Evolutionary conservation across 305 asterid genomes (phyloP).

Genomic region (Fraxinus platypoda): DNA sequence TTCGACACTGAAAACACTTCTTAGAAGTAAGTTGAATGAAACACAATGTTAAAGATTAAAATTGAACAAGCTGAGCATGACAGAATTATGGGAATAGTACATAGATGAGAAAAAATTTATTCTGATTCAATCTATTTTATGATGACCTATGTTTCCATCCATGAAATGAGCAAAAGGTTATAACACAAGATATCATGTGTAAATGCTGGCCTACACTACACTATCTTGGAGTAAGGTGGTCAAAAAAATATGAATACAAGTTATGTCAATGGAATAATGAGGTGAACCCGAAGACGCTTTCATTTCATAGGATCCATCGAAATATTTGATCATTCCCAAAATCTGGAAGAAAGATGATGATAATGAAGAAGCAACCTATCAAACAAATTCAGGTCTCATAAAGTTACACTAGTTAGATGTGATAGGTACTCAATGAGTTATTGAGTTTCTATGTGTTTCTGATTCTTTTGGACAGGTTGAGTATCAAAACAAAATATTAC

Average conservation of each 20-base stretch:
- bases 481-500: conserved; percentile 6
- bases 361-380: not conserved
- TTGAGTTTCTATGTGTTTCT: too few species aligned
- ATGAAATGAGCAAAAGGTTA: not conserved
- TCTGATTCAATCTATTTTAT: not conserved
- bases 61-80: not conserved
- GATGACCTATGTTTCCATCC: not conserved
- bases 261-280: not conserved
- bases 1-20: not conserved
- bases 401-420: not conserved
- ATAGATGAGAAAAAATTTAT: not conserved
- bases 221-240: not conserved
- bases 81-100: not conserved
- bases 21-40: not conserved
- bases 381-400: not conserved
- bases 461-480: not conserved
- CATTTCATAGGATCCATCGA: not conserved
- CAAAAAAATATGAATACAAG: not conserved
- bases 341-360: not conserved
- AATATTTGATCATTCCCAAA: not conserved
- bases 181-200: not conserved
- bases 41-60: not conserved
- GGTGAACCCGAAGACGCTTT: not conserved
- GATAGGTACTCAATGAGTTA: not conserved
- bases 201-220: not conserved